phyloP scores from a whole-genome alignment of 208 protist genomes.

The Endotrypanum monterogeii region DNA sequence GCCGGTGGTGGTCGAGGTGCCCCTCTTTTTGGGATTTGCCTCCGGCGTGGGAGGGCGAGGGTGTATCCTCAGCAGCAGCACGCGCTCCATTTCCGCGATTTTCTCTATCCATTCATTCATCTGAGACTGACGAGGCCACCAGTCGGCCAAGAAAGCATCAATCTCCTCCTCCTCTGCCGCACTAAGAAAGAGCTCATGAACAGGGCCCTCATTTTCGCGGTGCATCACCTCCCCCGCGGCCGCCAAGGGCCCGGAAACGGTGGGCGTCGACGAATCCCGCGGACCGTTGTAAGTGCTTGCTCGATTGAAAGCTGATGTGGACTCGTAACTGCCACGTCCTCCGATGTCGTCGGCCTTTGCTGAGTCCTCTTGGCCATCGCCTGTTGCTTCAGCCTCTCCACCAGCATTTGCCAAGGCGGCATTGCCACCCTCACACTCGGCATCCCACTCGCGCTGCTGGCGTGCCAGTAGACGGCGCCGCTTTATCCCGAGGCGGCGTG shows the following conservation, averaged over 20 bases:
- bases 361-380: constrained; percentile 17
- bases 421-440: constrained; percentile 2
- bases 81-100: constrained; percentile 79
- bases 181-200: constrained; percentile 43
- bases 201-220: constrained; percentile 17
- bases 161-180: constrained; percentile 61
- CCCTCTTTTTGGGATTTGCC: constrained; percentile 67
- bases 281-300: neutral
- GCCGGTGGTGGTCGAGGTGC: constrained; percentile 27
- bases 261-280: neutral
- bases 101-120: constrained; percentile 48
- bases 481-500: constrained; percentile 57
- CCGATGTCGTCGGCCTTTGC: neutral
- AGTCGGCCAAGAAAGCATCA: constrained; percentile 60
- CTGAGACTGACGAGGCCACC: constrained; percentile 52
- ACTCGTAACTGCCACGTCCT: neutral
- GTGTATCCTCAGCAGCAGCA: constrained; percentile 67
- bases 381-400: constrained; percentile 2
- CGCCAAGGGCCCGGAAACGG: neutral
- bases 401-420: neutral
- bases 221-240: neutral
- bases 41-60: constrained; percentile 36
- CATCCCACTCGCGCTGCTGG: constrained; percentile 32
- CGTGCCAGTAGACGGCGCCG: constrained; percentile 51
- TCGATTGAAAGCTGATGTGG: neutral